Percentiles rank a stretch among this genome's conserved stretches.
Evolutionary conservation across 192 early-diverging fungal species (phyloP).

Genomic region (Backusella luteola): DNA sequence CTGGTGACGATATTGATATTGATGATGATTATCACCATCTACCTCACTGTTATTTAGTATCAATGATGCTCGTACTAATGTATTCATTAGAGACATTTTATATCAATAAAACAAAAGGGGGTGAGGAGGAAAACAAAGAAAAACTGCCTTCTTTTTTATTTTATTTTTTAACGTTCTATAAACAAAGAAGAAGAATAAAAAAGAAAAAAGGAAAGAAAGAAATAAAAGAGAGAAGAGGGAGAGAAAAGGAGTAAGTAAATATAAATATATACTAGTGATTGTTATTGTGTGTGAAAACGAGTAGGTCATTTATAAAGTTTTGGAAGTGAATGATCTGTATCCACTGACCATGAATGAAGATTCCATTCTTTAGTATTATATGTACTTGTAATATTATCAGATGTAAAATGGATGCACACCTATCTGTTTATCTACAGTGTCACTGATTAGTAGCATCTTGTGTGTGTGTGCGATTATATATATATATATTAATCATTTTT

Average conservation of each 20-base stretch:
- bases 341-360: background rate
- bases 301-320: conserved; percentile 5
- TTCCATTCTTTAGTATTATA: background rate
- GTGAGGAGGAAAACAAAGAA: background rate
- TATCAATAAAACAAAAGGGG: background rate
- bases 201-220: background rate
- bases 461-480: background rate
- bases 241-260: background rate
- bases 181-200: background rate
- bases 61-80: conserved; percentile 1
- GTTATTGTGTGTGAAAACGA: conserved; percentile 4
- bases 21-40: background rate
- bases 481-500: too few species aligned
- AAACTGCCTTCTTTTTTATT: background rate
- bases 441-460: background rate
- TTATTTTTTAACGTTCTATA: background rate
- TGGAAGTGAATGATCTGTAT: conserved; percentile 1
- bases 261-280: background rate
- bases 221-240: background rate
- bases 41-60: background rate
- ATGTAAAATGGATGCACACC: background rate
- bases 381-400: background rate
- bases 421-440: background rate
- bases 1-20: background rate
- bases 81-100: background rate